These are phyloP conservation scores for Trametes sanguinea DNA, from an alignment of 768 basidiomycete genomes.

Conservation along the genomic window DNA sequence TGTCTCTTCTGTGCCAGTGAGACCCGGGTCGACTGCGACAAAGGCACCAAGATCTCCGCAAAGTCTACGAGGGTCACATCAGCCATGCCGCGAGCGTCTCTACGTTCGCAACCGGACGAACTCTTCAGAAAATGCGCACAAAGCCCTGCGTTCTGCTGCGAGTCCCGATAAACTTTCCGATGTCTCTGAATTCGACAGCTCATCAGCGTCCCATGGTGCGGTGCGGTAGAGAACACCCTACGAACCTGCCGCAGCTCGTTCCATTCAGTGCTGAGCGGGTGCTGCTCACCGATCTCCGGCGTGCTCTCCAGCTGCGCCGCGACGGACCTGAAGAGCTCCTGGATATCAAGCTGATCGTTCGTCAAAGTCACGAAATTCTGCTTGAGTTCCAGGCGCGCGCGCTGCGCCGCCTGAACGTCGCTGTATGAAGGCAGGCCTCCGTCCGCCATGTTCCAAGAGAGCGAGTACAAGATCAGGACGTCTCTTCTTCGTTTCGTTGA, in stretches of 20 bases:
- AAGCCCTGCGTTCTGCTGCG: conserved; percentile 31
- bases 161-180: conserved; percentile 30
- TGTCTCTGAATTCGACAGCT: conserved; percentile 21
- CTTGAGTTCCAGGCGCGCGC: conserved; percentile 24
- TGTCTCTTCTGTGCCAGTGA: conserved; percentile 27
- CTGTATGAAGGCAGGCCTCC: conserved; percentile 16
- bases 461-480: too few species aligned
- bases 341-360: conserved; percentile 32
- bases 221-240: not conserved
- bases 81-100: not conserved
- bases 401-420: conserved; percentile 19
- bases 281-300: conserved; percentile 28
- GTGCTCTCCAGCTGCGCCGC: conserved; percentile 30
- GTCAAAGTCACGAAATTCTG: conserved; percentile 28
- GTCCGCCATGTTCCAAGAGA: not conserved
- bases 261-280: conserved; percentile 29
- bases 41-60: conserved; percentile 29
- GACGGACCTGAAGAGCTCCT: conserved; percentile 31
- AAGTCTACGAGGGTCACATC: conserved; percentile 21
- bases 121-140: conserved; percentile 31
- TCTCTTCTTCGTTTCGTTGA: not conserved
- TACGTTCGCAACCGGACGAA: conserved; percentile 5
- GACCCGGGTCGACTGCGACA: conserved; percentile 25
- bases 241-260: conserved; percentile 29
- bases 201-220: not conserved